A percentile compares a stretch with the other conserved stretches of the same genome.
phyloP scores from a whole-genome alignment of 768 basidiomycete species.

The Xerocomellus amylosporus region DNA sequence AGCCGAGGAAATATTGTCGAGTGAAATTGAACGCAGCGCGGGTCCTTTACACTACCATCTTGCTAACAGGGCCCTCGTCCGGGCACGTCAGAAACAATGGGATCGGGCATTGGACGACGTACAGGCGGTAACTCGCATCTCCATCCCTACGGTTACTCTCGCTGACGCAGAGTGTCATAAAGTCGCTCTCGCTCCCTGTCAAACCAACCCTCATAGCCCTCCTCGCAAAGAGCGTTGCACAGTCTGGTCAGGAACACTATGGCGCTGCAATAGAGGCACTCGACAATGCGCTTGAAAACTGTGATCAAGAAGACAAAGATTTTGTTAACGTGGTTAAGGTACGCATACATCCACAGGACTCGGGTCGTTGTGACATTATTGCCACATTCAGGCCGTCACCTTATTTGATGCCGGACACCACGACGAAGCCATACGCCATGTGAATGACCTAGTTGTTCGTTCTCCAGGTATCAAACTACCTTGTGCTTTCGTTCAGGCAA shows the following conservation, averaged over 20 bases:
- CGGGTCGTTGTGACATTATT: background rate
- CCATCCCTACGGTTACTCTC: background rate
- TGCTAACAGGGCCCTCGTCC: constrained; percentile 17
- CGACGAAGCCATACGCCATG: background rate
- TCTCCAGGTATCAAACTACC: background rate
- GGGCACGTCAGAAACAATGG: constrained; percentile 6
- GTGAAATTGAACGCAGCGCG: constrained; percentile 7
- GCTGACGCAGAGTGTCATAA: background rate
- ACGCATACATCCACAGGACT: background rate
- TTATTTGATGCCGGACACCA: constrained; percentile 4
- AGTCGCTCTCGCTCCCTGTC: constrained; percentile 14
- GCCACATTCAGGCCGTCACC: constrained; percentile 5
- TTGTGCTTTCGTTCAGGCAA: constrained; percentile 14
- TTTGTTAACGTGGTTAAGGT: constrained; percentile 16
- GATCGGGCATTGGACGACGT: constrained; percentile 12
- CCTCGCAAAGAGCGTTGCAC: constrained; percentile 7
- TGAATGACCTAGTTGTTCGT: background rate
- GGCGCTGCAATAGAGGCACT: background rate
- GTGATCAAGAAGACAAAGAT: background rate
- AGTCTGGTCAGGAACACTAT: background rate
- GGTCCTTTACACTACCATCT: background rate
- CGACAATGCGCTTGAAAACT: background rate
- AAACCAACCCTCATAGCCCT: constrained; percentile 7
- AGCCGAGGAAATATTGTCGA: constrained; percentile 14
- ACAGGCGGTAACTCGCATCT: constrained; percentile 2